Evolutionary conservation across 495 filamentous ascomycete species (phyloP).

Genomic region (Astrocystis sublimbata): DNA sequence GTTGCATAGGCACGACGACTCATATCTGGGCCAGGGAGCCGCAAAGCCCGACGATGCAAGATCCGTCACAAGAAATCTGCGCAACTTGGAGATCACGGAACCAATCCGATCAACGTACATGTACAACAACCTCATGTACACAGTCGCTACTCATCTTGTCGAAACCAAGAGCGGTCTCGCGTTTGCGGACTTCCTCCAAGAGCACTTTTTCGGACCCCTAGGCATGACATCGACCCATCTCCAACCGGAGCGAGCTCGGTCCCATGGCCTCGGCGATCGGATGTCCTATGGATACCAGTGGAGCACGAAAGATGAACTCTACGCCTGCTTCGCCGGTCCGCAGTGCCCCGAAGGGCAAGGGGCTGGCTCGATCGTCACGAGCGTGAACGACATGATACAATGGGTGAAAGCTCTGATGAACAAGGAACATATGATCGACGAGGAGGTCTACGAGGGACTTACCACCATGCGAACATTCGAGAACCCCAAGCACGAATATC

Average conservation of each 20-base stretch:
- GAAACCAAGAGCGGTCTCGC: slow-evolving; percentile 37
- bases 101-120: slow-evolving; percentile 42
- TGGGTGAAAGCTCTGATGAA: slow-evolving; percentile 43
- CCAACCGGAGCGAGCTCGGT: slow-evolving; percentile 31
- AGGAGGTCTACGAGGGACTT: slow-evolving; percentile 39
- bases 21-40: slow-evolving; percentile 16
- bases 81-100: slow-evolving; percentile 43
- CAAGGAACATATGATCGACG: slow-evolving; percentile 34
- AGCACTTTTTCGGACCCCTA: slow-evolving; percentile 48
- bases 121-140: slow-evolving; percentile 56
- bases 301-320: slow-evolving; percentile 8
- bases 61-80: slow-evolving; percentile 42
- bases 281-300: slow-evolving; percentile 35
- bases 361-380: slow-evolving; percentile 52
- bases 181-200: slow-evolving; percentile 45
- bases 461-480: slow-evolving; percentile 27
- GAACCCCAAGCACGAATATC: neutral
- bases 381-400: slow-evolving; percentile 52
- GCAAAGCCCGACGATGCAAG: slow-evolving; percentile 27
- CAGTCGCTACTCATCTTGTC: slow-evolving; percentile 42
- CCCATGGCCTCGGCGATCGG: slow-evolving; percentile 34
- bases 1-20: slow-evolving; percentile 22
- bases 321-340: slow-evolving; percentile 3
- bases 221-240: slow-evolving; percentile 49
- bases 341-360: slow-evolving; percentile 33